Percentiles rank a stretch among this genome's conserved stretches.
Evolutionary conservation across 1,284 basidiomycete species (phyloP).

Genomic region (Tylopilus sp.): DNA sequence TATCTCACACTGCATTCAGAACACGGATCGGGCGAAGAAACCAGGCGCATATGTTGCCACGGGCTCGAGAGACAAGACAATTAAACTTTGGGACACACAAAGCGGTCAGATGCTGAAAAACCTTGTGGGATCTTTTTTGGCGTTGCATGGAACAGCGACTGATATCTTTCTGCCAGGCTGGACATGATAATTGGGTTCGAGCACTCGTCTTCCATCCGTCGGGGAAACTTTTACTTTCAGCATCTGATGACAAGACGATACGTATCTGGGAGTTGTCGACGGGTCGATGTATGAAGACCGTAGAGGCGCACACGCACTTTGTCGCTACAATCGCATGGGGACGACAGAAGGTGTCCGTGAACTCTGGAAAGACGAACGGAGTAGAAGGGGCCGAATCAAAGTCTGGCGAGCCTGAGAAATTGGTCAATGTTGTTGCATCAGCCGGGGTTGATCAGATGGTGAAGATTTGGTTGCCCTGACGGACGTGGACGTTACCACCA

Average conservation of each 20-base stretch:
- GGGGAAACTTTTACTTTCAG: conserved; percentile 83
- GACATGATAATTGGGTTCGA: conserved; percentile 85
- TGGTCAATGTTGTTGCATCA: conserved; percentile 78
- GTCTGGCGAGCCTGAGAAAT: conserved; percentile 46
- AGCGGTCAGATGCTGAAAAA: conserved; percentile 72
- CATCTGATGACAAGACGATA: conserved; percentile 88
- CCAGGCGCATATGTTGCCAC: conserved; percentile 68
- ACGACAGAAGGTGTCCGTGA: conserved; percentile 42
- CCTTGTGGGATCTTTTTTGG: conserved; percentile 39
- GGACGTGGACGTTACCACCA: neutral
- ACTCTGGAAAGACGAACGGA: conserved; percentile 36
- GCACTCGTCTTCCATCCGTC: conserved; percentile 81
- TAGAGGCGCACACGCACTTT: conserved; percentile 86
- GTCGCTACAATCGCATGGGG: conserved; percentile 83
- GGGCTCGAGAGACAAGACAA: conserved; percentile 84
- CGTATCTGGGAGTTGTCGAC: conserved; percentile 85
- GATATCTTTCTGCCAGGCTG: conserved; percentile 43
- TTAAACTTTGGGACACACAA: conserved; percentile 82
- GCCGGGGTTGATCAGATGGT: conserved; percentile 75
- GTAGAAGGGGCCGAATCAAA: conserved; percentile 34
- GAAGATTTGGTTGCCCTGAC: conserved; percentile 59
- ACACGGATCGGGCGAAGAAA: conserved; percentile 43
- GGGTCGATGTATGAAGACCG: conserved; percentile 76
- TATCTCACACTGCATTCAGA: conserved; percentile 31
- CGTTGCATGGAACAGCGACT: conserved; percentile 3